Conservation (phyloP, 768 basidiomycete genomes). For the Auricularia heimuer region DNA sequence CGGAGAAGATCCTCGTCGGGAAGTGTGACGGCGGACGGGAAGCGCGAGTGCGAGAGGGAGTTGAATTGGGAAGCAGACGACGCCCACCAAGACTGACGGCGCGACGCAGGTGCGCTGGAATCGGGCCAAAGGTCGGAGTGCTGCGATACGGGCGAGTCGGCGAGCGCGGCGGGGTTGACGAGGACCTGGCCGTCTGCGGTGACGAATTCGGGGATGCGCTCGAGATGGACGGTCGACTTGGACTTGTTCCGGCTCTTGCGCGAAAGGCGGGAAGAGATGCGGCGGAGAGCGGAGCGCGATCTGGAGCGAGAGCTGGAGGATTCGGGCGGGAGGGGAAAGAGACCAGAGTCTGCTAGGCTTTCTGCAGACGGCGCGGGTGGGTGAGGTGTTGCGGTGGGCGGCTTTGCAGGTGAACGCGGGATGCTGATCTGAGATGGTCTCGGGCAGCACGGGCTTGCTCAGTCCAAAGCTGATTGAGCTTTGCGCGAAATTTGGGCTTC, state of each 20-base stretch:
- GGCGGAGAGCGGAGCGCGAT: not conserved
- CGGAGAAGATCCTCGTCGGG: not conserved
- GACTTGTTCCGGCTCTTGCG: not conserved
- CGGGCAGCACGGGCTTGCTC: not conserved
- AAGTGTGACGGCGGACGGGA: not conserved
- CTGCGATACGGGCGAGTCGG: not conserved
- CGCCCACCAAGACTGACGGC: not conserved
- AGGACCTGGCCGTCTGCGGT: not conserved
- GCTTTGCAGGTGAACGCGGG: not conserved
- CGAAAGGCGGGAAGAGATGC: not conserved
- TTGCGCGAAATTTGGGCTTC: not conserved
- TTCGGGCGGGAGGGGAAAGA: not conserved
- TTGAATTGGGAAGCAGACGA: not conserved
- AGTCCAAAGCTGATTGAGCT: not conserved
- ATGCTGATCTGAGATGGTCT: not conserved
- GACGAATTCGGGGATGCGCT: not conserved
- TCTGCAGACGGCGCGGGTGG: not conserved
- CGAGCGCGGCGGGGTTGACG: not conserved
- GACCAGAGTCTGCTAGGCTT: not conserved
- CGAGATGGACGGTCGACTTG: not conserved
- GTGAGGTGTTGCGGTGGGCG: not conserved
- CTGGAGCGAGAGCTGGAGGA: not conserved
- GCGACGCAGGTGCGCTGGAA: not conserved
- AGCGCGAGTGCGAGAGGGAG: not conserved
- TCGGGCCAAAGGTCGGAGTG: not conserved